Conservation (phyloP, 345 rosid genomes). For the Capsella bursapastoris region DNA sequence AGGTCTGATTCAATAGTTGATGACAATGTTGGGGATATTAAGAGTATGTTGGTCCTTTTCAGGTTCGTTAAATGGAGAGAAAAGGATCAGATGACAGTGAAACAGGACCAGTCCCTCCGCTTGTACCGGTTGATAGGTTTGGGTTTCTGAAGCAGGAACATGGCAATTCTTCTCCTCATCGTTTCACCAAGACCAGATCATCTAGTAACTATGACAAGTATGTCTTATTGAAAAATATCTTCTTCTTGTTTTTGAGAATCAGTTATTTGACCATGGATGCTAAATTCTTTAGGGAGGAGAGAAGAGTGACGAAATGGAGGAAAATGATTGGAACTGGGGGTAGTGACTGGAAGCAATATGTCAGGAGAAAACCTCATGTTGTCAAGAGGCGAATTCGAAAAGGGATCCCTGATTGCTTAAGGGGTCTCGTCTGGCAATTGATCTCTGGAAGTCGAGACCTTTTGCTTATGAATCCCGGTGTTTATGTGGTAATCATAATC, state of each 20-base stretch:
- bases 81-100: constrained; percentile 66
- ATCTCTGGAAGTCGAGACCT: constrained; percentile 94
- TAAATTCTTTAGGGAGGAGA: constrained; percentile 66
- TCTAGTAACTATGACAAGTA: constrained; percentile 62
- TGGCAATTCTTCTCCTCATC: constrained; percentile 56
- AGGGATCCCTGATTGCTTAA: constrained; percentile 96
- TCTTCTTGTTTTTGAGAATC: constrained; percentile 4
- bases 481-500: constrained; percentile 64
- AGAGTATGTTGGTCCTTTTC: constrained; percentile 36
- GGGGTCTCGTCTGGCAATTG: constrained; percentile 99
- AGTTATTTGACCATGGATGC: constrained; percentile 21
- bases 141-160: constrained; percentile 77
- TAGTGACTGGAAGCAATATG: constrained; percentile 96
- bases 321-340: constrained; percentile 98
- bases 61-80: constrained; percentile 67
- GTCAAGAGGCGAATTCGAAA: constrained; percentile 86
- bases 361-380: constrained; percentile 81
- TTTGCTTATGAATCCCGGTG: constrained; percentile 94
- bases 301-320: constrained; percentile 92
- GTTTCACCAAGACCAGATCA: constrained; percentile 56
- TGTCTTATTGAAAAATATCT: constrained; percentile 3
- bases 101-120: constrained; percentile 66
- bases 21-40: constrained; percentile 43
- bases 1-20: constrained; percentile 22
- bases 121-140: constrained; percentile 68